phyloP scores from a whole-genome alignment of 106 monocot species.

The Hemerocallis citrina region DNA sequence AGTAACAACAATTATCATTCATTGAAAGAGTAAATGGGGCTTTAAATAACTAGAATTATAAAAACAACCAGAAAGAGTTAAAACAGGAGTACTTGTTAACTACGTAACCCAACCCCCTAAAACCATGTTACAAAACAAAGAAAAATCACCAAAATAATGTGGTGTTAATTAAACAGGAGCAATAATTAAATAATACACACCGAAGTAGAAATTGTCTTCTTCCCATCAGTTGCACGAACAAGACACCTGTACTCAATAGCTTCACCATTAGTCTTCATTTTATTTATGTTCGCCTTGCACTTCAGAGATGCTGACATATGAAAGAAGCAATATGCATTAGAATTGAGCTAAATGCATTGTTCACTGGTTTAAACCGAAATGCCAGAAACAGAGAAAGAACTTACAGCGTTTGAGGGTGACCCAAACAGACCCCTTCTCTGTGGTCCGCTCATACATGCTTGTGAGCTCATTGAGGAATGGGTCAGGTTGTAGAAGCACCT shows the following conservation, averaged over 20 bases:
- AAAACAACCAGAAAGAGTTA: too few relatives aligned
- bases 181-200: conserved; percentile 26
- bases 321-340: neutral
- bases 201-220: conserved; percentile 79
- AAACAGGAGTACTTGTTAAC: too few relatives aligned
- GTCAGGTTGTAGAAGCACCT: conserved; percentile 79
- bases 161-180: too few relatives aligned
- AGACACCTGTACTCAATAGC: conserved; percentile 68
- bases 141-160: too few relatives aligned
- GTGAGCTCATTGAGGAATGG: conserved; percentile 88
- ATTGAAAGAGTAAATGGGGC: too few relatives aligned
- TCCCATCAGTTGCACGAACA: conserved; percentile 91
- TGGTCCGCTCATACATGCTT: conserved; percentile 66
- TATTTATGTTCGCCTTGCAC: conserved; percentile 48
- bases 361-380: neutral
- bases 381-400: too few relatives aligned
- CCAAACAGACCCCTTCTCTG: conserved; percentile 91
- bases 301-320: conserved; percentile 54
- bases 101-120: too few relatives aligned
- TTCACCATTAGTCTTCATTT: conserved; percentile 47
- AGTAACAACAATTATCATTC: too few relatives aligned
- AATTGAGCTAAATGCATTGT: neutral
- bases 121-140: too few relatives aligned
- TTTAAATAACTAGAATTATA: too few relatives aligned
- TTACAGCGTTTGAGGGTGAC: conserved; percentile 86